Evolutionary conservation across 2,329 filamentous ascomycete species (phyloP).

Genomic region (Arthroderma sp.): DNA sequence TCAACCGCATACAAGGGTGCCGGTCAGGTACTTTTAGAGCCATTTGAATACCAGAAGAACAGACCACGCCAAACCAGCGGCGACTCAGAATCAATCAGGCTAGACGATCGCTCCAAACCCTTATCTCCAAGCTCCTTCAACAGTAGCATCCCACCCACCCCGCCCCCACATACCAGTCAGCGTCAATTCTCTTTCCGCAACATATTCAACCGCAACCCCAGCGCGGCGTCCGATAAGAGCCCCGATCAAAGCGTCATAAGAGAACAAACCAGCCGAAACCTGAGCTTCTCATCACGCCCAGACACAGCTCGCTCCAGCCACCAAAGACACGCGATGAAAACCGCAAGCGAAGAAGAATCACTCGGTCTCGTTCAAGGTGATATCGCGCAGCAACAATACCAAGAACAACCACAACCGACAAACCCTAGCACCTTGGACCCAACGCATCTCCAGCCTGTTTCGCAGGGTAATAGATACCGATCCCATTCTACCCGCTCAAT

Average conservation of each 20-base stretch:
- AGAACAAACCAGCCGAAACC: constrained; percentile 13
- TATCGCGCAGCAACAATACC: constrained; percentile 4
- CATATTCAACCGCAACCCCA: constrained; percentile 49
- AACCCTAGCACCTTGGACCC: too few species aligned
- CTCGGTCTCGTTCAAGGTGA: constrained; percentile 73
- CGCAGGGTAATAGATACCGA: too few species aligned
- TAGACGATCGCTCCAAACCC: too few species aligned
- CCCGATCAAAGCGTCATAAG: constrained; percentile 19
- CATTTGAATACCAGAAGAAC: too few species aligned
- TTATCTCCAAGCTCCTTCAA: not conserved
- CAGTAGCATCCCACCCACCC: constrained; percentile 2
- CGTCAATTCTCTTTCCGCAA: constrained; percentile 90
- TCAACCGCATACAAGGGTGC: too few species aligned
- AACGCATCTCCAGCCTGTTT: too few species aligned
- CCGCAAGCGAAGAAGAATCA: constrained; percentile 67
- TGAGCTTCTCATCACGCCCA: constrained; percentile 32
- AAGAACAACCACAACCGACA: constrained; percentile 8
- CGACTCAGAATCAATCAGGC: too few species aligned
- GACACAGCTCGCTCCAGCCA: constrained; percentile 8
- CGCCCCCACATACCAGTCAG: constrained; percentile 29
- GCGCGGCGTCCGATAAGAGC: constrained; percentile 2
- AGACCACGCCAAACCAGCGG: too few species aligned
- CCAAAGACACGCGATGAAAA: constrained; percentile 26
- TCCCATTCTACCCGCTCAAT: too few species aligned
- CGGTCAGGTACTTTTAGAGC: too few species aligned